Conservation (phyloP, 2,329 filamentous ascomycete genomes). For the Arthroderma sp. region DNA sequence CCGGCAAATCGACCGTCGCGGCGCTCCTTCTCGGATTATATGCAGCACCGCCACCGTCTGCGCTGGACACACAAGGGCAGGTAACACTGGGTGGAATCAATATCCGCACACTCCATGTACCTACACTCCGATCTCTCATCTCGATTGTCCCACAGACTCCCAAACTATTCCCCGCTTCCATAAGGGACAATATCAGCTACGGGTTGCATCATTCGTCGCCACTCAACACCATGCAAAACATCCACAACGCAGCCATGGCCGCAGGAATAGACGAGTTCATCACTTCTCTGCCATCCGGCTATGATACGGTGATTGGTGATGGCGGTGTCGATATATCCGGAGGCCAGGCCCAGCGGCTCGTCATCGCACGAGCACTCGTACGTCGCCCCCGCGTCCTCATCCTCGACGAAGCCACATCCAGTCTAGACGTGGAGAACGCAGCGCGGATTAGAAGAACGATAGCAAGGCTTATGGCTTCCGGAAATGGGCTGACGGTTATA, state of each 20-base stretch:
- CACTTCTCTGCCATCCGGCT: slow-evolving; percentile 53
- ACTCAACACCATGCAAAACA: slow-evolving; percentile 32
- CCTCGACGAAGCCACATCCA: slow-evolving; percentile 76
- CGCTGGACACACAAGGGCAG: slow-evolving; percentile 19
- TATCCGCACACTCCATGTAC: slow-evolving; percentile 46
- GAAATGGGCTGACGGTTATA: slow-evolving; percentile 51
- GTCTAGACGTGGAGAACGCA: slow-evolving; percentile 59
- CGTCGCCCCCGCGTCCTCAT: slow-evolving; percentile 60
- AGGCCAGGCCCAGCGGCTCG: slow-evolving; percentile 70
- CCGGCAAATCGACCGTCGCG: slow-evolving; percentile 79
- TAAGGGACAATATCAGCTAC: slow-evolving; percentile 53
- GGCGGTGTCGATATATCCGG: slow-evolving; percentile 62
- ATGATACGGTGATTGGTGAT: slow-evolving; percentile 62
- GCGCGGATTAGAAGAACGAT: slow-evolving; percentile 52
- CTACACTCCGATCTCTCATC: slow-evolving; percentile 46
- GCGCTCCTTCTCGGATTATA: slow-evolving; percentile 65
- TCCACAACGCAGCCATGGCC: slow-evolving; percentile 45
- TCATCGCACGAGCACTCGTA: slow-evolving; percentile 66
- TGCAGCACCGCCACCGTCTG: slow-evolving; percentile 23
- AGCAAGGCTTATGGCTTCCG: slow-evolving; percentile 33
- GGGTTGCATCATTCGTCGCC: slow-evolving; percentile 49
- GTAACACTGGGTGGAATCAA: slow-evolving; percentile 43
- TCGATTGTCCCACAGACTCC: slow-evolving; percentile 51
- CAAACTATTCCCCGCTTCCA: slow-evolving; percentile 41
- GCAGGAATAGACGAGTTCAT: slow-evolving; percentile 64